Evolutionary conservation across 306 rosid genomes (phyloP), one percentile per base, ranked within the genome.

Genomic region (Mucuna pruriens): DNA sequence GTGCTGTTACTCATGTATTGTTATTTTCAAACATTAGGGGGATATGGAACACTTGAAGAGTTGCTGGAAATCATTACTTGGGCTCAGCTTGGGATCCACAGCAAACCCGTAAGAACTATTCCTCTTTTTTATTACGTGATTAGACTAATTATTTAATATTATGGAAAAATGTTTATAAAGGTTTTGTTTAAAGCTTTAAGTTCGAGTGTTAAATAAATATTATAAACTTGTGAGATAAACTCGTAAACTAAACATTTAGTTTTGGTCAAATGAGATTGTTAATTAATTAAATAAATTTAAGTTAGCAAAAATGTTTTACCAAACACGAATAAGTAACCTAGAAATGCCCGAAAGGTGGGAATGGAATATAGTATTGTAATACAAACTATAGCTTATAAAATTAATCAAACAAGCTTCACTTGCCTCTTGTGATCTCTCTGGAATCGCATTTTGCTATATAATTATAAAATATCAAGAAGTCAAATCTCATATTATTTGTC

Each of bases 81-180:
- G 99, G 99, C 99, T 83, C 99, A 96, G 84, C 98, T 96, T 65
- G 98, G 99, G 45, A 96, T 96, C 63, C 99, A 96, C 79, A 90
- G 91, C 83, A 96, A 96, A 86, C 99, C 99, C 31, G 99, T 95
- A 80, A 84, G 92, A 76, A 79, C 39, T 20, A 10, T 55, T 54
- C 15, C 17, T 31, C 19, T 42, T 38, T 34, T 40, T 67, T 33
- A 26, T 3, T 60, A n/a, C 9, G 10, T 49, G 76, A 34, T 40
- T 66, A 23, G 64, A 52, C 52, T 38, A 69, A 77, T 83, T 77
- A 22, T 2, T n/a, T 76, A 49, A 15, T 29, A 57, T 48, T 23
- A 67, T 48, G 31, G 33, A 33, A 22, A 17, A 19, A 11, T 38
- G 25, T 19, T 66, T 5, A 11, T 66, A 19, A 19, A 38, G 13